Conservation (phyloP, 2,329 filamentous ascomycete genomes). For the Penicillium sclerotigenum region DNA sequence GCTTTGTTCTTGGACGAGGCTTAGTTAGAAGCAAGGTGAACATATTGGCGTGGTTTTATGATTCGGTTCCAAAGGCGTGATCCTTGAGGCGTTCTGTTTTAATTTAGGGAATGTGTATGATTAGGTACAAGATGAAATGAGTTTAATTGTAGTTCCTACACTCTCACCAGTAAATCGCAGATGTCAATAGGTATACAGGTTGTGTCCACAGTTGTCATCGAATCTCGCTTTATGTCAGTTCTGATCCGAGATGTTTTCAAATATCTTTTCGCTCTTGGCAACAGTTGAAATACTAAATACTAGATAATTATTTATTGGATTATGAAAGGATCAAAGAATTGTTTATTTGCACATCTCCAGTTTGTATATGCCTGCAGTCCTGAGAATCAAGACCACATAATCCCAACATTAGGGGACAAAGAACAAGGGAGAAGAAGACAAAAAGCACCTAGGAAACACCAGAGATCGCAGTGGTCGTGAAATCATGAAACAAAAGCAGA, state of each 20-base stretch:
- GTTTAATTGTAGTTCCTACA: neutral
- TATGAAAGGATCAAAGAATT: neutral
- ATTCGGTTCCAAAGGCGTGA: neutral
- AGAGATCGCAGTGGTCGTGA: conserved; percentile 12
- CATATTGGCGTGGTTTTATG: conserved; percentile 1
- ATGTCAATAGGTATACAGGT: neutral
- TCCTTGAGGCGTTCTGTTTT: neutral
- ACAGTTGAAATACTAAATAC: neutral
- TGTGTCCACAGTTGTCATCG: neutral
- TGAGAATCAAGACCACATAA: neutral
- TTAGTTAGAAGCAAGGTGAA: conserved; percentile 2
- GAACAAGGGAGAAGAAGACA: conserved; percentile 6
- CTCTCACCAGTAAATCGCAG: neutral
- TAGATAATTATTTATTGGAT: neutral
- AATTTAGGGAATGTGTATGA: conserved; percentile 6
- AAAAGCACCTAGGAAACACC: conserved; percentile 9
- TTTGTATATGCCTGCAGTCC: conserved; percentile 16
- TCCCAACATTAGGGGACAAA: conserved; percentile 8
- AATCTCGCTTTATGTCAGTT: neutral
- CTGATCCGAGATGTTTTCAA: neutral
- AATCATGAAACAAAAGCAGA: conserved; percentile 14
- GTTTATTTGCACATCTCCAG: conserved; percentile 22
- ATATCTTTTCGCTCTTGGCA: neutral
- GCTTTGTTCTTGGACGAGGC: conserved; percentile 35
- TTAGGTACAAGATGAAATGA: neutral